Base-by-base conservation (phyloP, 257 asterid genomes). In the Galeopsis tetrahit region DNA sequence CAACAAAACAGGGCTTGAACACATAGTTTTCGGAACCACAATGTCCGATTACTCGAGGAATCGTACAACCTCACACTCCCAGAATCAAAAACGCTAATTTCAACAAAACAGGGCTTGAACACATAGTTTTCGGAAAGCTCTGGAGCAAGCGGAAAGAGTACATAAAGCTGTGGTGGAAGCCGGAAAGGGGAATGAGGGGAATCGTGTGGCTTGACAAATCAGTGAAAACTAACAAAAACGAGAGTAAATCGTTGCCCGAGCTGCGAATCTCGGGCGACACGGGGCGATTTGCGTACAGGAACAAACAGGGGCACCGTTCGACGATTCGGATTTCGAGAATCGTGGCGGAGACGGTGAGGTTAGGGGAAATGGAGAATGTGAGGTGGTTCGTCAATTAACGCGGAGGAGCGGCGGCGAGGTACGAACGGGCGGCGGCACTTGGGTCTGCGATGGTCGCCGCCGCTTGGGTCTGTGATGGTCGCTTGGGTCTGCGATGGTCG, bases 271-370 rank as follows among this genome's bases (percentile, higher is more conserved):
- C 90, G 31, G 85, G 79, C 40, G 85, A 88, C 78, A 88, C 94
- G 4, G 36, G 82, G 10, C 68, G 65, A 2, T 85, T 85, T 33
- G 69, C 78, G 2, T 88, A 88, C 71, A 80, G 66, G 70, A 85
- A 88, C 79, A 80, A 71, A 46, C 87, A 79, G 78, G 94, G 94
- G 11, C 84, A 72, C 69, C 82, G 94, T 5, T 88, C 94, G 2
- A 90, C 90, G 2, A 80, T 88, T 28, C 78, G 94, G 74, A 85
- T 88, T 0, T 88, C 94, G 46, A 69, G 94, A 70, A 86, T 88
- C 4, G 89, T 88, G 0, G 82, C 90, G 1, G 94, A 88, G 79
- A 88, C 88, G 2, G 11, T 85, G 68, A 68, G 89, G 72, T 14
- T 83, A 72, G 90, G 85, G 1, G 80, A 42, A 3, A 36, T 66